Conservation (phyloP, 2,329 filamentous ascomycete species). For the Seiridium unicorne region DNA sequence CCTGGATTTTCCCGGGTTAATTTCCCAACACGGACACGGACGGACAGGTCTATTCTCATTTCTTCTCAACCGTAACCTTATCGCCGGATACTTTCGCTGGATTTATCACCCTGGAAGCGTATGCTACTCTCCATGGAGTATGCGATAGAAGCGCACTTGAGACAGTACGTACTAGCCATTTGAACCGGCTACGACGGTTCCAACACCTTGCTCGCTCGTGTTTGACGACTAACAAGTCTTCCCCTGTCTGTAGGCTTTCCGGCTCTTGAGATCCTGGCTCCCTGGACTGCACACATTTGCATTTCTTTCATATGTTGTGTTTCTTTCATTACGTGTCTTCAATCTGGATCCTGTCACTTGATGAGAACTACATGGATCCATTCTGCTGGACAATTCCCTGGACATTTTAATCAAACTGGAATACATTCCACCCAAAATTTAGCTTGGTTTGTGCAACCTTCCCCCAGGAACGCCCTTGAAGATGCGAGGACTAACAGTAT, state of each 20-base stretch:
- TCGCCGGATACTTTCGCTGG: no score
- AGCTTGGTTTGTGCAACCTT: constrained; percentile 37
- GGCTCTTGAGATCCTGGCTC: background rate
- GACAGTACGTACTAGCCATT: background rate
- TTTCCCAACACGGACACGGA: no score
- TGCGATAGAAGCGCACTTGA: background rate
- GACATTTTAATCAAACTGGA: constrained; percentile 1
- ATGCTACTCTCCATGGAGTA: background rate
- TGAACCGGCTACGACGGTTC: background rate
- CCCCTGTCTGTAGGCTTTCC: background rate
- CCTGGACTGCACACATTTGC: background rate
- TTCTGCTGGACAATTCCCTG: background rate
- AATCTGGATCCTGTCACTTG: background rate
- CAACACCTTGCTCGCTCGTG: background rate
- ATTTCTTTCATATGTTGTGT: background rate
- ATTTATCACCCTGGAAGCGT: background rate
- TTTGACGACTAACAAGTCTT: background rate
- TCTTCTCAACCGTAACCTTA: background rate
- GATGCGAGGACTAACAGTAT: constrained; percentile 28
- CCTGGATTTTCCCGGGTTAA: no score
- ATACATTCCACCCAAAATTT: background rate
- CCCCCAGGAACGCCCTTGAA: constrained; percentile 12
- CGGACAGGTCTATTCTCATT: background rate
- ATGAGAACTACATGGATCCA: no score
- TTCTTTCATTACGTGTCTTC: background rate